Base-by-base conservation (phyloP, 805 yeast genomes). In the Schizosaccharomyces japonicus region DNA sequence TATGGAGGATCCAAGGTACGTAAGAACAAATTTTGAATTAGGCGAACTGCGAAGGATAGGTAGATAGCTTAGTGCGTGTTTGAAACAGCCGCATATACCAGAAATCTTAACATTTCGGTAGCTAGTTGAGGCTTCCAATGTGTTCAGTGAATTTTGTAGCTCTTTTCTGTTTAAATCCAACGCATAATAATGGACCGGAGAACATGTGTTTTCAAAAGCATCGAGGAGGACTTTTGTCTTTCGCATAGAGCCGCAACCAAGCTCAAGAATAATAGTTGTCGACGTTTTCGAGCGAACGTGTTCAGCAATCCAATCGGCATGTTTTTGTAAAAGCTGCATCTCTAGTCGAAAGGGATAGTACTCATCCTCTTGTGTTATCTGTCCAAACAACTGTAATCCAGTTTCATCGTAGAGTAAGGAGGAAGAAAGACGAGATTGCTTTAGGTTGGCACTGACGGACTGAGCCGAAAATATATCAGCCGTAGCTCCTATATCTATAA, bases 1-100 rank as follows among this genome's bases (percentile, higher is more conserved):
- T 30, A 53, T 47, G 13, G 56, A 53, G 13, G 56, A 53, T 5
- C 56, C 56, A 11, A 53, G 52, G 53, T 55, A 53, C 23, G 53
- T 25, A 8, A 52, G 44, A 13, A 45, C 47, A 11, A 53, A 44
- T 11, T 39, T 48, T 6, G 44, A 33, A 29, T 45, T 39, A 19
- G 39, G 19, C 27, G 48, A 17, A 8, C 42, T 21, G 23, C 42
- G 42, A 11, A 47, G 25, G 13, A 17, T 39, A 13, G 52, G 29
- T 6, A 53, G 47, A 54, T 54, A 53, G 13, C 30, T 28, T 26
- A 49, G 39, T 13, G 51, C 51, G 32, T 52, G 54, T 23, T 52
- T 52, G 26, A 53, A 53, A 17, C 53, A 48, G 13, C 56, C 56
- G 11, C 33, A 48, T 17, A 53, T 49, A n/a, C 55, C 56, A 13